Conservation (phyloP, 1,284 basidiomycete species). For the Pseudomicrostroma phylloplanum region DNA sequence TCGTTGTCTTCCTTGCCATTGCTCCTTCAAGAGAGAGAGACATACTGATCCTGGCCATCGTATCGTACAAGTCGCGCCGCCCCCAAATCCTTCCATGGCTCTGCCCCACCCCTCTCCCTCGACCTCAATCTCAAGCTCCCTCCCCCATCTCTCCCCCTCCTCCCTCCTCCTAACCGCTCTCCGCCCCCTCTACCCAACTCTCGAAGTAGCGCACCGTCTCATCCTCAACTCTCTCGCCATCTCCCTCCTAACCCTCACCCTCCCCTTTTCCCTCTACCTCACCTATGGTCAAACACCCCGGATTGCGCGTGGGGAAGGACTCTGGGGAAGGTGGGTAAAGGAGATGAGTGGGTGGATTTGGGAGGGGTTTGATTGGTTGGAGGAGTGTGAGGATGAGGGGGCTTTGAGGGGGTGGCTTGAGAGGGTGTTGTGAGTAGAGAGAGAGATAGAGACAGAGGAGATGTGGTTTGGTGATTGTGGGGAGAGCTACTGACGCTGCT, state of each 20-base stretch:
- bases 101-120: background rate
- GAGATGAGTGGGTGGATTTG: background rate
- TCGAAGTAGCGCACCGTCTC: background rate
- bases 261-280: background rate
- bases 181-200: background rate
- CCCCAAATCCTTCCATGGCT: no score
- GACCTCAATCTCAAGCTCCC: background rate
- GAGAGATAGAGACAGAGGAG: no score
- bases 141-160: background rate
- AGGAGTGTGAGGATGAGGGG: background rate
- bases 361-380: constrained; percentile 5
- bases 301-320: background rate
- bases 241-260: background rate
- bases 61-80: no score
- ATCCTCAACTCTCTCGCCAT: background rate
- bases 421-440: background rate
- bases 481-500: no score
- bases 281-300: background rate
- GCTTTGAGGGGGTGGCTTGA: background rate
- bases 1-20: no score
- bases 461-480: no score
- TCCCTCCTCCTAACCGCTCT: background rate
- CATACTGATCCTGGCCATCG: no score
- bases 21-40: no score
- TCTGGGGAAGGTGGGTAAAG: background rate